Percentiles rank a stretch among this genome's conserved stretches.
These are phyloP conservation scores for Oryza longistaminata DNA, from an alignment of 176 grass and related monocot species.

Conservation along the genomic window DNA sequence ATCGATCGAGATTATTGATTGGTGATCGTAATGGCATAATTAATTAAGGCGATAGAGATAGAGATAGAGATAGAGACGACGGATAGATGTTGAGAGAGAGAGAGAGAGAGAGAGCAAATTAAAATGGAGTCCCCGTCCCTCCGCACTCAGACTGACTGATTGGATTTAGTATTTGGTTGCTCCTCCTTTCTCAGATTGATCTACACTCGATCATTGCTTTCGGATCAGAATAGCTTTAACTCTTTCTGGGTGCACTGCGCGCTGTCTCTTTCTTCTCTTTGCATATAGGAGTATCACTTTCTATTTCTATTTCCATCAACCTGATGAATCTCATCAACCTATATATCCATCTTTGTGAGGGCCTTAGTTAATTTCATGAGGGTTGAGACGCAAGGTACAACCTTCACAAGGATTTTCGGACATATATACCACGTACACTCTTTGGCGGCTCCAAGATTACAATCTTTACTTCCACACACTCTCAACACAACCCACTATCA, in stretches of 20 bases:
- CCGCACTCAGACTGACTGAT: constrained; percentile 6
- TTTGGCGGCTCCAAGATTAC: no score
- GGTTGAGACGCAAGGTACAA: no score
- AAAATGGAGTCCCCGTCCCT: constrained; percentile 21
- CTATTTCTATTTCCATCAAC: neutral
- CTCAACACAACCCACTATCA: no score
- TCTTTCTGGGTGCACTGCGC: neutral
- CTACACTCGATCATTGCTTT: neutral
- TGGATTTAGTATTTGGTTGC: neutral
- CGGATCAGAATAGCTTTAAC: neutral
- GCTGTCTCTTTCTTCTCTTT: neutral
- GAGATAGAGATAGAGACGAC: neutral
- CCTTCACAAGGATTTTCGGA: no score
- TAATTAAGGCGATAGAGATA: neutral
- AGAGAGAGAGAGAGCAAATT: neutral
- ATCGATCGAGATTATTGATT: neutral
- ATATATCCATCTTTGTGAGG: no score
- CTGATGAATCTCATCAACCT: no score
- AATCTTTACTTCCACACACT: no score
- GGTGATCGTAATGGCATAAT: neutral
- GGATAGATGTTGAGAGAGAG: neutral
- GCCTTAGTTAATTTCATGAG: no score
- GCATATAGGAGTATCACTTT: neutral
- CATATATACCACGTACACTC: no score
- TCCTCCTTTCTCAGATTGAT: constrained; percentile 16